These are phyloP conservation scores for Eutypa lata DNA, from an alignment of 2,329 filamentous ascomycete species.

Conservation along the genomic window DNA sequence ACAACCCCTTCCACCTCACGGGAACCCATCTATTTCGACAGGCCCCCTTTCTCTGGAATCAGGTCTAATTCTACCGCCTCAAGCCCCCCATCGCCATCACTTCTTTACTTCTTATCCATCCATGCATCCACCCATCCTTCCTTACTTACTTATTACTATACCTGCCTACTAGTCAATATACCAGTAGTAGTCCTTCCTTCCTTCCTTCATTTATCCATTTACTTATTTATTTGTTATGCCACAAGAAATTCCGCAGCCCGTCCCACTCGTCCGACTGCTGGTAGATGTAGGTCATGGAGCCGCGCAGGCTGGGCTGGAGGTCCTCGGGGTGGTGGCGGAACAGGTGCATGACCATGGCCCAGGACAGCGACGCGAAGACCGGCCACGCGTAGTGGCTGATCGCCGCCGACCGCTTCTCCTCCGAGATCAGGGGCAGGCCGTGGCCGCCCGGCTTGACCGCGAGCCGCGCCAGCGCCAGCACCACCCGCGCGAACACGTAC, in stretches of 20 bases:
- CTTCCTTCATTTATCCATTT: too few relatives aligned
- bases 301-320: constrained; percentile 84
- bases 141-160: not conserved
- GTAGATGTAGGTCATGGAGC: constrained; percentile 98
- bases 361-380: constrained; percentile 84
- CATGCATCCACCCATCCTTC: not conserved
- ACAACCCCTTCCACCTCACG: too few relatives aligned
- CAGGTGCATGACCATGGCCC: constrained; percentile 93
- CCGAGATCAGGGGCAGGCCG: constrained; percentile 49
- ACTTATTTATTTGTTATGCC: constrained; percentile 77
- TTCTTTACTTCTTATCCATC: too few relatives aligned
- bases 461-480: constrained; percentile 79
- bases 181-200: too few relatives aligned
- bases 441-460: constrained; percentile 62
- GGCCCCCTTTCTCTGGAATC: too few relatives aligned
- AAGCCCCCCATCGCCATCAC: too few relatives aligned
- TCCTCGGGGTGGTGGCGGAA: constrained; percentile 91
- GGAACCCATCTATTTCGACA: too few relatives aligned
- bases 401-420: constrained; percentile 38
- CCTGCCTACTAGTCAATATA: too few relatives aligned
- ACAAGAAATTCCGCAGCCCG: constrained; percentile 75
- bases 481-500: constrained; percentile 92
- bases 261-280: constrained; percentile 88
- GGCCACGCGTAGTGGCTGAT: constrained; percentile 81
- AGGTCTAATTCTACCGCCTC: too few relatives aligned